phyloP scores from a whole-genome alignment of 192 early-diverging fungal species.

The Coemansia sp. region DNA sequence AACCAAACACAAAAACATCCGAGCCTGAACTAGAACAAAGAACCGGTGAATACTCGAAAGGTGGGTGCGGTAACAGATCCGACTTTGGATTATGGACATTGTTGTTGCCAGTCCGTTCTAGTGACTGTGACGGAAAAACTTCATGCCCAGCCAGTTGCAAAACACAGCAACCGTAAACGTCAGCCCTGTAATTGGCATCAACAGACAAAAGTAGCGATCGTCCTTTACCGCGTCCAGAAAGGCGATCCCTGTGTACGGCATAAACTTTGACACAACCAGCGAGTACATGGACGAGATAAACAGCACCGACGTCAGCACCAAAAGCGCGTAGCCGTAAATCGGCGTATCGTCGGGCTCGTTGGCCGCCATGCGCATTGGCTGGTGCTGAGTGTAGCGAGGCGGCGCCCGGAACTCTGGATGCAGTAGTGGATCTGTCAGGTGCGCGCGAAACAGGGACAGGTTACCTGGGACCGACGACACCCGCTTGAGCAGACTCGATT shows the following conservation, averaged over 20 bases:
- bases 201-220: conserved; percentile 79
- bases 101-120: neutral
- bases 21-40: neutral
- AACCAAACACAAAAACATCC: neutral
- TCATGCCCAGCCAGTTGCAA: conserved; percentile 96
- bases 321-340: conserved; percentile 65
- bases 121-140: conserved; percentile 83
- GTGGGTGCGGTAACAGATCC: neutral
- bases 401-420: conserved; percentile 54
- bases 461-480: conserved; percentile 50
- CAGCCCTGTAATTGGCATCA: conserved; percentile 78
- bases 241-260: conserved; percentile 67
- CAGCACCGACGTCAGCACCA: conserved; percentile 58
- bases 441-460: conserved; percentile 48
- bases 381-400: conserved; percentile 57
- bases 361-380: conserved; percentile 59
- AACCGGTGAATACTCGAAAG: neutral
- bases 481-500: conserved; percentile 36
- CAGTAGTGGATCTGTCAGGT: conserved; percentile 38
- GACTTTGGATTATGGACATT: neutral
- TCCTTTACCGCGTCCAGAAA: conserved; percentile 72
- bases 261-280: conserved; percentile 64
- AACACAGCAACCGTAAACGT: conserved; percentile 75
- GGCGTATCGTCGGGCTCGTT: conserved; percentile 67
- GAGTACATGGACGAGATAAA: conserved; percentile 68